Evolutionary conservation across 768 basidiomycete genomes (phyloP).

Genomic region (Russula compacta): DNA sequence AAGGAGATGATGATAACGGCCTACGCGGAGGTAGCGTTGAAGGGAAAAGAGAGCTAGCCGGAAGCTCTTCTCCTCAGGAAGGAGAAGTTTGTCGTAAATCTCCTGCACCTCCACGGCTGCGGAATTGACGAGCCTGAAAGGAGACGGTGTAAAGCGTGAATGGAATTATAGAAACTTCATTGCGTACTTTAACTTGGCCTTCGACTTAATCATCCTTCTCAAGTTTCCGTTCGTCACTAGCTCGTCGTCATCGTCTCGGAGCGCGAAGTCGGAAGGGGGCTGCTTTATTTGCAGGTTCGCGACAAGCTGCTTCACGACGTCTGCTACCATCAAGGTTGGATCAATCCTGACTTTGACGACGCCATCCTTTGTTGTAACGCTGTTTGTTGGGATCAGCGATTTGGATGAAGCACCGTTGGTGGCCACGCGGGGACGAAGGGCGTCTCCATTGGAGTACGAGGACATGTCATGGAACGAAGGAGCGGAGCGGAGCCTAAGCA

Average conservation of each 20-base stretch:
- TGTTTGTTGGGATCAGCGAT: slow-evolving; percentile 71
- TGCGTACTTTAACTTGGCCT: slow-evolving; percentile 67
- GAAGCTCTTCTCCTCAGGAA: slow-evolving; percentile 50
- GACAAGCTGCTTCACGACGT: slow-evolving; percentile 78
- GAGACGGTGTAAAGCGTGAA: not conserved
- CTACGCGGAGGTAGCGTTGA: slow-evolving; percentile 69
- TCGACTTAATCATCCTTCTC: slow-evolving; percentile 69
- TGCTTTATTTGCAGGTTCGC: slow-evolving; percentile 73
- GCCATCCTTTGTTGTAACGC: slow-evolving; percentile 69
- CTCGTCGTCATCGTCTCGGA: slow-evolving; percentile 77
- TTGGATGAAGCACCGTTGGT: slow-evolving; percentile 25
- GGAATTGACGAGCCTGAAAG: slow-evolving; percentile 62
- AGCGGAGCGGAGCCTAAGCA: not conserved
- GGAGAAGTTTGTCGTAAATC: slow-evolving; percentile 57
- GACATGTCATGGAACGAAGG: slow-evolving; percentile 11
- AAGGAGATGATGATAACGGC: slow-evolving; percentile 15
- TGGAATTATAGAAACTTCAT: not conserved
- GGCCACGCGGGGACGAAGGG: not conserved
- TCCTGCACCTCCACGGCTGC: slow-evolving; percentile 74
- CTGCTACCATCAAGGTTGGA: slow-evolving; percentile 72
- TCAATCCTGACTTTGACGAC: slow-evolving; percentile 81
- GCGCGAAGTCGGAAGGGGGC: slow-evolving; percentile 58
- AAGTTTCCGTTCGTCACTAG: slow-evolving; percentile 84
- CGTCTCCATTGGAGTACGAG: slow-evolving; percentile 7
- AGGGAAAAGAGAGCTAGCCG: slow-evolving; percentile 67